Evolutionary conservation across 176 grass and related monocot genomes (phyloP).

Genomic region (Aegilops umbellulata): DNA sequence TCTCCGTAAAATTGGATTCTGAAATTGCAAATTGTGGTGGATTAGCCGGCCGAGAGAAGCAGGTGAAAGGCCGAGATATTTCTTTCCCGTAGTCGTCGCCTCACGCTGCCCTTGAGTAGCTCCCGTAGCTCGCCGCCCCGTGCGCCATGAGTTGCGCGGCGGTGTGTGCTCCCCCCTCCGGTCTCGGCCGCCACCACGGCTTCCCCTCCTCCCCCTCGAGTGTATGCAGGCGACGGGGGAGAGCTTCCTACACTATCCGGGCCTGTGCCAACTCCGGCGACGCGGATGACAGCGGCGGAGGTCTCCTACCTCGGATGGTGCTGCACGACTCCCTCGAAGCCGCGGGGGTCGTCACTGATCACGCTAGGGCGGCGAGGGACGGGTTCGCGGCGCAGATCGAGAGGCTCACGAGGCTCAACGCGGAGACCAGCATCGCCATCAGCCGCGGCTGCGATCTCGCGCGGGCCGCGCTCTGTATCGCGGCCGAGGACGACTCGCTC

Average conservation of each 20-base stretch:
- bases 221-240: neutral
- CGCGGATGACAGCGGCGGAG: neutral
- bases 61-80: constrained; percentile 11
- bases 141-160: constrained; percentile 37
- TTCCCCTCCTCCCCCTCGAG: neutral
- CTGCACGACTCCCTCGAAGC: constrained; percentile 77
- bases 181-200: neutral
- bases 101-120: neutral
- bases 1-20: neutral
- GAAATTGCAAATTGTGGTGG: neutral
- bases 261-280: constrained; percentile 8
- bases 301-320: constrained; percentile 33
- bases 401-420: constrained; percentile 46
- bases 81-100: neutral
- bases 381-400: constrained; percentile 63
- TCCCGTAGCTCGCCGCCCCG: neutral
- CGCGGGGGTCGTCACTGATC: constrained; percentile 47
- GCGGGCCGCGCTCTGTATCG: constrained; percentile 59
- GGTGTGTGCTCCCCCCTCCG: constrained; percentile 16
- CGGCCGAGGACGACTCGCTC: constrained; percentile 84
- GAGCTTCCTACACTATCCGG: neutral
- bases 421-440: constrained; percentile 63
- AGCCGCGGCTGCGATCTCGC: constrained; percentile 69
- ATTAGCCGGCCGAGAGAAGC: neutral
- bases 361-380: constrained; percentile 65